A percentile compares a stretch with the other conserved stretches of the same genome.
These are phyloP conservation scores for Pythium periplocum DNA, from an alignment of 352 stramenopile species.

Conservation along the genomic window DNA sequence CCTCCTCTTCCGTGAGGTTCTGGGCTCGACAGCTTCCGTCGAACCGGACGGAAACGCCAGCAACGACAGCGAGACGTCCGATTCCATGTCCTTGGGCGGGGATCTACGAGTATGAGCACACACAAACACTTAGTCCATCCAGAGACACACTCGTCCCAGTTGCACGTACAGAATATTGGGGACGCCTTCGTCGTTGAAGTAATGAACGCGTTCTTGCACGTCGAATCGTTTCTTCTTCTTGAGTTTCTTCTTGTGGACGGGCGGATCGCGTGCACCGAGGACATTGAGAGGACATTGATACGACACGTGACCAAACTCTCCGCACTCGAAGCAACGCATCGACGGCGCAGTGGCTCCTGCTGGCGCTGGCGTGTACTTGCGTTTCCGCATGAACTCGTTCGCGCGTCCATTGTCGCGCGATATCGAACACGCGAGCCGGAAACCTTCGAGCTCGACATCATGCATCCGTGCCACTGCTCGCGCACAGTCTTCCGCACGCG, in stretches of 20 bases:
- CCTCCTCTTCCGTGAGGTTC: constrained; percentile 21
- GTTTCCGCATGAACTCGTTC: constrained; percentile 73
- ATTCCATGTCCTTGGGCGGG: constrained; percentile 35
- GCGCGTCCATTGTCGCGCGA: constrained; percentile 78
- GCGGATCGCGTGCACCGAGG: constrained; percentile 61
- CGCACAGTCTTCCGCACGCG: constrained; percentile 50
- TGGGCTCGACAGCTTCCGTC: constrained; percentile 3
- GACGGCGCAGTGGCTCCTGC: constrained; percentile 16
- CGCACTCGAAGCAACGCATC: constrained; percentile 82
- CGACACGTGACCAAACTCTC: constrained; percentile 65
- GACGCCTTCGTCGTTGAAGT: constrained; percentile 60
- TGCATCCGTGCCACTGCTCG: constrained; percentile 52
- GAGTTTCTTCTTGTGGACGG: constrained; percentile 38
- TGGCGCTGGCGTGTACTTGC: constrained; percentile 37
- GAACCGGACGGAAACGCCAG: constrained; percentile 46
- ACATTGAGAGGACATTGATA: constrained; percentile 85
- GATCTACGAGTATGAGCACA: constrained; percentile 23
- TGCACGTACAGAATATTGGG: constrained; percentile 60
- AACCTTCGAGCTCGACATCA: constrained; percentile 49
- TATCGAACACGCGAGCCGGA: constrained; percentile 59
- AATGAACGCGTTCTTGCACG: constrained; percentile 46
- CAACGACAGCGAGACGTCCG: constrained; percentile 59
- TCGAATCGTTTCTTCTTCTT: constrained; percentile 67
- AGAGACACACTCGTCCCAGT: background rate
- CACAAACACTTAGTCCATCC: background rate